Base-by-base conservation (phyloP, 495 filamentous ascomycete species). In the Talaromyces trachyspermus region DNA sequence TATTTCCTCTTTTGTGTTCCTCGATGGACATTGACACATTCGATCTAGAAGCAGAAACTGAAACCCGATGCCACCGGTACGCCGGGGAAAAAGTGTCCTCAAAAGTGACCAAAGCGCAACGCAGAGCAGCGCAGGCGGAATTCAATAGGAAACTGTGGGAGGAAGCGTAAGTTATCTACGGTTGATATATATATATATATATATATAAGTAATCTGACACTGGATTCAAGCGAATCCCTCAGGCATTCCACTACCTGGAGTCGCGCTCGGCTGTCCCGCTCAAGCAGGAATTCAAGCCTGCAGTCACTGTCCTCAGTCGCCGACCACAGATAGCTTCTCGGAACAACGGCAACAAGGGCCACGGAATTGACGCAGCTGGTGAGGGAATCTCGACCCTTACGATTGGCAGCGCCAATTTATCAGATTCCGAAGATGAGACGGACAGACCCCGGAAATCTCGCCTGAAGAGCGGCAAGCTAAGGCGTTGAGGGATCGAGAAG, bases 131-230 rank as follows among this genome's bases (percentile, higher is more conserved):
- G 60, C 90, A 96, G 55, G 78, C 75, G 23, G 86, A 94, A 55
- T 78, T 79, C 43, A 90, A 95, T 58, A 80, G 80, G 52, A 81
- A 86, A 65, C 61, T 96, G 43, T 96, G 90, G 90, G 79, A 89
- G 48, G 80, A 87, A 64, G 90, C 90, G 83, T 92, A 81, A 48
- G 80, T 72, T 10, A 14, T 49, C 18, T 15, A 32, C 20, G 6
- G 30, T 23, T 25, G n/a, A n/a, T n/a, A n/a, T n/a, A n/a, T n/a
- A n/a, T n/a, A n/a, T n/a, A n/a, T n/a, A n/a, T n/a, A n/a, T n/a
- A n/a, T n/a, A n/a, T n/a, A n/a, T n/a, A n/a, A n/a, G n/a, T n/a
- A 18, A 22, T 12, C 15, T 43, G n/a, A 15, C 35, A 25, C 30
- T 52, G 18, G 33, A 37, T 20, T 45, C 56, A 64, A 83, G 72